Conservation (phyloP, 78 protist species). For the Cavenderia fasciculata region DNA sequence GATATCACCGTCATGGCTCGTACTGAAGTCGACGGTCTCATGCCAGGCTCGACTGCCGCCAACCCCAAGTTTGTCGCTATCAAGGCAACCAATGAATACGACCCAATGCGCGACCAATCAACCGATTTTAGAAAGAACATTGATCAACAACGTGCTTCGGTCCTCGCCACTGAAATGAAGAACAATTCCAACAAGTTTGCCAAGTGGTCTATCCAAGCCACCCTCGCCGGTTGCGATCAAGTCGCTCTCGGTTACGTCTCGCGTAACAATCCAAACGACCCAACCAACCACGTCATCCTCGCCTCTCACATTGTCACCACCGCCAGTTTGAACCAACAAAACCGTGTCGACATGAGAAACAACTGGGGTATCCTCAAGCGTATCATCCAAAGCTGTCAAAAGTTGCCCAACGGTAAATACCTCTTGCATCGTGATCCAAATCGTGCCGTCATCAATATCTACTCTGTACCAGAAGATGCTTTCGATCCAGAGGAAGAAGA, state of each 20-base stretch:
- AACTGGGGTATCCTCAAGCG: slow-evolving; percentile 78
- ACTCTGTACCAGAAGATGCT: slow-evolving; percentile 65
- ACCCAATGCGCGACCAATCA: slow-evolving; percentile 33
- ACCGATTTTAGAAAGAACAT: slow-evolving; percentile 80
- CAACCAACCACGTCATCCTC: slow-evolving; percentile 48
- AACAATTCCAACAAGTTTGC: slow-evolving; percentile 84
- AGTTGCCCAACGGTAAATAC: slow-evolving; percentile 85
- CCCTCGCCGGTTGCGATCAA: slow-evolving; percentile 60
- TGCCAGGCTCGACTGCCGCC: neutral
- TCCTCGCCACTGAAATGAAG: slow-evolving; percentile 89
- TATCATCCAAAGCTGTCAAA: slow-evolving; percentile 48
- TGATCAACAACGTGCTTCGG: slow-evolving; percentile 87
- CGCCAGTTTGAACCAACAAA: slow-evolving; percentile 77
- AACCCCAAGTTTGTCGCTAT: slow-evolving; percentile 31
- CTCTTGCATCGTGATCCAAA: slow-evolving; percentile 88
- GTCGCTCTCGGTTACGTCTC: slow-evolving; percentile 82
- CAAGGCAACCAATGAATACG: slow-evolving; percentile 74
- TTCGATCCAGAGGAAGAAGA: slow-evolving; percentile 66
- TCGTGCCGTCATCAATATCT: slow-evolving; percentile 53
- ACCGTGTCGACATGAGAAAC: slow-evolving; percentile 79
- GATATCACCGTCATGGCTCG: slow-evolving; percentile 72
- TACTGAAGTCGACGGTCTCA: slow-evolving; percentile 52
- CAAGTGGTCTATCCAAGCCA: slow-evolving; percentile 79
- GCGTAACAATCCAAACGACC: slow-evolving; percentile 39
- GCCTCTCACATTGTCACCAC: slow-evolving; percentile 81